A percentile compares a stretch with the other conserved stretches of the same genome.
Evolutionary conservation across 2,329 filamentous ascomycete species (phyloP).

Genomic region (Pyrenophora seminiperda): DNA sequence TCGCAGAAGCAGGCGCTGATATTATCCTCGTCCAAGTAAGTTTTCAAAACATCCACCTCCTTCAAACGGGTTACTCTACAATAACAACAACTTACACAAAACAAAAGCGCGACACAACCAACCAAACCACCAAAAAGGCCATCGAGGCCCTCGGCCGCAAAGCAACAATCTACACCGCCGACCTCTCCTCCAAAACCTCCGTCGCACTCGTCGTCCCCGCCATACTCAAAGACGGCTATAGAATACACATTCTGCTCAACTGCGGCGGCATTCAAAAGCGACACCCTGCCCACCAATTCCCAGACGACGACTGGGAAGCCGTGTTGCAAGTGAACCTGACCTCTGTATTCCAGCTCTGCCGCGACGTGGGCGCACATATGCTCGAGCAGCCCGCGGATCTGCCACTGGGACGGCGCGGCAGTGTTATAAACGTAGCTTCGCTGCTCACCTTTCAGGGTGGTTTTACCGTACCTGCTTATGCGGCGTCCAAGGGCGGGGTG

Average conservation of each 20-base stretch:
- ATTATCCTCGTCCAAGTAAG: conserved; percentile 56
- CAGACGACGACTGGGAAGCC: conserved; percentile 75
- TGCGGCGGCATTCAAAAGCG: conserved; percentile 85
- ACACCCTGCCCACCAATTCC: conserved; percentile 76
- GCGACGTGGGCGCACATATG: conserved; percentile 81
- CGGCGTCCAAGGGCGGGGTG: conserved; percentile 83
- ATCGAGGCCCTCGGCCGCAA: conserved; percentile 70
- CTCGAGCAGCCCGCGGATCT: conserved; percentile 61
- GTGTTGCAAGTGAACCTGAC: conserved; percentile 88
- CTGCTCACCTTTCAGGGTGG: conserved; percentile 86
- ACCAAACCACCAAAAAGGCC: conserved; percentile 62
- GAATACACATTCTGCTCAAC: conserved; percentile 80
- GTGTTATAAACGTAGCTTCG: conserved; percentile 83
- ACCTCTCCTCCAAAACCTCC: conserved; percentile 66
- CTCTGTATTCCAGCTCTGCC: conserved; percentile 76
- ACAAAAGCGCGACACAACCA: conserved; percentile 63
- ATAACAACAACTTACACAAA: conserved; percentile 4
- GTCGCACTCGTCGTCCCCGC: conserved; percentile 66
- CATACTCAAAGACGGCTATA: conserved; percentile 64
- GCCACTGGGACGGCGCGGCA: conserved; percentile 60
- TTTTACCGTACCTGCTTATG: conserved; percentile 85
- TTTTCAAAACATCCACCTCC: neutral
- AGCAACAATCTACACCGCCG: conserved; percentile 69
- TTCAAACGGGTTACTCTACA: neutral
- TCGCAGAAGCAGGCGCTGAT: conserved; percentile 58